Evolutionary conservation across 2,329 filamentous ascomycete species (phyloP), one percentile per base, ranked within the genome.

Genomic region (Neofusicoccum cordaticola): DNA sequence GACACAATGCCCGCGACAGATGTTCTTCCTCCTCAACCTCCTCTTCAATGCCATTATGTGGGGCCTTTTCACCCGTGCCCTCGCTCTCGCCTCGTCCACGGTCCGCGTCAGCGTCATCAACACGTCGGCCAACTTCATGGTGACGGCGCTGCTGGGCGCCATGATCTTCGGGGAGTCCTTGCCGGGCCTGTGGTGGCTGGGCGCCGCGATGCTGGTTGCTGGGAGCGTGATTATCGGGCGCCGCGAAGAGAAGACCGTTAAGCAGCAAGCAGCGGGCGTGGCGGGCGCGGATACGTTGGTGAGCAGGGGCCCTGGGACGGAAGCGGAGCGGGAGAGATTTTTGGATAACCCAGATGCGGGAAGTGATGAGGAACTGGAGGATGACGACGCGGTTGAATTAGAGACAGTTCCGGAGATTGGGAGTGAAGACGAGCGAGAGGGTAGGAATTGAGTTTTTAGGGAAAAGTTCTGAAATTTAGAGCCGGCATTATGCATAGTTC

Each of bases 91-190:
- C 13, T 84, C 85, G 65, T 92, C 90, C 1, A 92, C 91, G 8
- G 91, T 91, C 0, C 90, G 92, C 72, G 91, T 93, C 56, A 89
- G 87, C 69, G 89, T 94, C 74, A 87, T 94, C 75, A 94, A 94
- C 76, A 93, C 91, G 2, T 91, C 89, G 13, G 84, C 89, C 64
- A 94, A 94, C 78, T 94, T 94, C 75, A 84, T 94, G 78, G 78
- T 92, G 66, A 93, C 91, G 0, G 91, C 91, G 7, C 68, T 93
- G 6, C 80, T 93, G 19, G 90, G 91, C 31, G 81, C 85, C 57
- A 75, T 85, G 65, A 86, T 94, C 69, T 94, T 94, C 75, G 83
- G 85, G 22, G 91, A 94, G 78, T 77, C 81, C 1, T 78, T 94
- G 34, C 90, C 90, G 0, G 86, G 85, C 9, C 78, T 92, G 45